Evolutionary conservation across 768 basidiomycete species (phyloP).

Genomic region (Dictyophora rubrovolvata): DNA sequence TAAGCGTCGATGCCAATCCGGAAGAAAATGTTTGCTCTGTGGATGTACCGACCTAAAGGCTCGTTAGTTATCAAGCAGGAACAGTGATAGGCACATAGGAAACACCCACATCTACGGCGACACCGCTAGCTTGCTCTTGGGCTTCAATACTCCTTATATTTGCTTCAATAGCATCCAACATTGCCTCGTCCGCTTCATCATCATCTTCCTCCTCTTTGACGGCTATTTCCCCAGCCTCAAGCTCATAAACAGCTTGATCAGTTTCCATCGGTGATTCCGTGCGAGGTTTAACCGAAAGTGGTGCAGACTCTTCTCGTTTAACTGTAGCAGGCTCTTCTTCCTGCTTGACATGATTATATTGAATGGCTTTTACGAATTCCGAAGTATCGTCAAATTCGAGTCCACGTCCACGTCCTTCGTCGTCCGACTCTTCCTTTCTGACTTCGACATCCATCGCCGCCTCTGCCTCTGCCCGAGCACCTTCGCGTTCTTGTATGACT

Average conservation of each 20-base stretch:
- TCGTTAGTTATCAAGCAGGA: background rate
- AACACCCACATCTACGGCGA: constrained; percentile 20
- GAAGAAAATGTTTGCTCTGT: constrained; percentile 69
- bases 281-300: constrained; percentile 22
- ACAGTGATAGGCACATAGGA: background rate
- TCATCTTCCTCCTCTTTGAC: constrained; percentile 77
- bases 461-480: constrained; percentile 34
- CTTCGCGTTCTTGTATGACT: constrained; percentile 58
- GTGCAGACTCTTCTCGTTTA: constrained; percentile 17
- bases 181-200: constrained; percentile 47
- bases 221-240: constrained; percentile 73
- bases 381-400: constrained; percentile 94
- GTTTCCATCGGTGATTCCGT: constrained; percentile 9
- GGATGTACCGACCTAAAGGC: constrained; percentile 47
- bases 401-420: constrained; percentile 38
- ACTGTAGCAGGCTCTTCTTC: constrained; percentile 31
- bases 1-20: constrained; percentile 84
- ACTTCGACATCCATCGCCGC: constrained; percentile 32
- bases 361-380: constrained; percentile 86
- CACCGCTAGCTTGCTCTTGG: constrained; percentile 33
- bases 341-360: constrained; percentile 47
- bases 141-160: constrained; percentile 54
- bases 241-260: constrained; percentile 61
- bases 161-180: constrained; percentile 70
- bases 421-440: constrained; percentile 37